Conservation (phyloP, 2,329 filamentous ascomycete genomes). For the Bipolaris gigantea region DNA sequence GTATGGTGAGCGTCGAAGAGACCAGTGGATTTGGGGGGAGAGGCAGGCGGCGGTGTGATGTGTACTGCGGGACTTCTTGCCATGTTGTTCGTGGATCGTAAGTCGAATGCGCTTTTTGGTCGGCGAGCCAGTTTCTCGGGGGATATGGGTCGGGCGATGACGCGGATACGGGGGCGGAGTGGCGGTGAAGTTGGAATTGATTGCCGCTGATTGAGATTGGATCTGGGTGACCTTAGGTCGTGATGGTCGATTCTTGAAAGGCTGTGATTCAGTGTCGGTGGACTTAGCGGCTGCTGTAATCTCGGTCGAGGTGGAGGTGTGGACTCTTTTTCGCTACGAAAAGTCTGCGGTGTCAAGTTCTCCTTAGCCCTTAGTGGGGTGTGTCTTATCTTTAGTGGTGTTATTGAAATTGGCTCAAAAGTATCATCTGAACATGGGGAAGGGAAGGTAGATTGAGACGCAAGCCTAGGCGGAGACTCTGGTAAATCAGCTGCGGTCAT, state of each 20-base stretch:
- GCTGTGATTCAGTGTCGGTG: slow-evolving; percentile 13
- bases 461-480: slow-evolving; percentile 10
- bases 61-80: slow-evolving; percentile 6
- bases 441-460: slow-evolving; percentile 27
- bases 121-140: slow-evolving; percentile 27
- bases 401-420: slow-evolving; percentile 8
- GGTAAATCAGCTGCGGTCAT: slow-evolving; percentile 16
- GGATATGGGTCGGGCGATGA: slow-evolving; percentile 20
- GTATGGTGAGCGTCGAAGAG: slow-evolving; percentile 10
- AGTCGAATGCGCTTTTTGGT: slow-evolving; percentile 40
- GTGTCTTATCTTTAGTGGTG: slow-evolving; percentile 9
- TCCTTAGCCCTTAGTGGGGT: slow-evolving; percentile 24
- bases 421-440: slow-evolving; percentile 11
- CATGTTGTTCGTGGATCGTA: slow-evolving; percentile 18
- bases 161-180: slow-evolving; percentile 19
- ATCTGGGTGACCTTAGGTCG: slow-evolving; percentile 12
- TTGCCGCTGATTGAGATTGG: not conserved
- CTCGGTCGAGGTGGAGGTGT: slow-evolving; percentile 15
- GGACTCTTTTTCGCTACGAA: not conserved
- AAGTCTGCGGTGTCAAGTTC: slow-evolving; percentile 22
- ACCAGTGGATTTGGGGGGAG: slow-evolving; percentile 18
- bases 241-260: slow-evolving; percentile 19
- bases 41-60: slow-evolving; percentile 14
- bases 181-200: slow-evolving; percentile 8
- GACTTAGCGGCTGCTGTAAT: slow-evolving; percentile 24